Percentiles rank a stretch among this genome's conserved stretches.
Evolutionary conservation across 495 filamentous ascomycete genomes (phyloP).

Genomic region (Hypoxylon crocopeplum): DNA sequence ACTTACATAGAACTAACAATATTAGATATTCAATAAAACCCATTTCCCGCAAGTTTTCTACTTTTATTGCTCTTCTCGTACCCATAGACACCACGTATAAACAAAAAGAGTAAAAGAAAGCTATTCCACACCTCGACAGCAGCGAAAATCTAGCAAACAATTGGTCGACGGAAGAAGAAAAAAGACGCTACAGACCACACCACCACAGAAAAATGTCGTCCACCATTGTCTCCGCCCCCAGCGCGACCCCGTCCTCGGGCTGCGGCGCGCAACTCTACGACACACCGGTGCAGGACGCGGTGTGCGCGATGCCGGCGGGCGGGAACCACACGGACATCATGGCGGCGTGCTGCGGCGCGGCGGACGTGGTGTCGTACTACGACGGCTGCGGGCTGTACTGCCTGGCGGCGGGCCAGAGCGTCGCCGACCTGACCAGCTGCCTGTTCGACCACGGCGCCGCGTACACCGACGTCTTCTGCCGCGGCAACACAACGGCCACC

Average conservation of each 20-base stretch:
- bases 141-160: too few species aligned
- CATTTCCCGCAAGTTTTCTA: too few species aligned
- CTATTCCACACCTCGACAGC: too few species aligned
- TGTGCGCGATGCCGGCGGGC: constrained; percentile 48
- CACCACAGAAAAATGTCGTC: constrained; percentile 12
- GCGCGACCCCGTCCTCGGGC: constrained; percentile 33
- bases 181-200: neutral
- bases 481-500: constrained; percentile 45
- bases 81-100: neutral
- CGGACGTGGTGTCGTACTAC: constrained; percentile 51
- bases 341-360: constrained; percentile 52
- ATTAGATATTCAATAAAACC: too few species aligned
- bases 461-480: constrained; percentile 50
- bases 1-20: too few species aligned
- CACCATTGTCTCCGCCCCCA: constrained; percentile 35
- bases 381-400: constrained; percentile 60
- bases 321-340: constrained; percentile 52
- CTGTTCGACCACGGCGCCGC: constrained; percentile 43
- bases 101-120: too few species aligned
- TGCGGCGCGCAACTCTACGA: constrained; percentile 45
- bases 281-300: constrained; percentile 52
- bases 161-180: neutral
- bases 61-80: neutral
- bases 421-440: constrained; percentile 46
- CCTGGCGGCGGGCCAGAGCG: constrained; percentile 53